phyloP scores from a whole-genome alignment of 306 rosid species.

The Vicia faba region DNA sequence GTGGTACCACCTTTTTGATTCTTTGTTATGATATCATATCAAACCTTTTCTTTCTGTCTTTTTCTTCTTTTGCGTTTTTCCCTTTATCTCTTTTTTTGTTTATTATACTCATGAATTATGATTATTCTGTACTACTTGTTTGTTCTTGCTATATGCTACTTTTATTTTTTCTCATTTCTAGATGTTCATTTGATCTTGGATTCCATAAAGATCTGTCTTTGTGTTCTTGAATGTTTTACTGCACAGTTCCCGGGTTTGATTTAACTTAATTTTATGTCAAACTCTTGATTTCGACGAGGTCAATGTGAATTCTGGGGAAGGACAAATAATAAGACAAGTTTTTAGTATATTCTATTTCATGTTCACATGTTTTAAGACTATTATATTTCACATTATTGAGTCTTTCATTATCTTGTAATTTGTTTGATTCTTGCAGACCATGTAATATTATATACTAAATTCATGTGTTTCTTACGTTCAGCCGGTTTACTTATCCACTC shows the following conservation, averaged over 20 bases:
- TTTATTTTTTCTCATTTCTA: conserved; percentile 15
- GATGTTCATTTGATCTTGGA: conserved; percentile 15
- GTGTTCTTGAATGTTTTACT: conserved; percentile 22
- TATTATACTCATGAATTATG: conserved; percentile 15
- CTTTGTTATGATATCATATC: conserved; percentile 48
- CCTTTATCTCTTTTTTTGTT: conserved; percentile 43
- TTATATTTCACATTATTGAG: conserved; percentile 25
- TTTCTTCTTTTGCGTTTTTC: conserved; percentile 62
- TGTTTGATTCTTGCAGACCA: conserved; percentile 40
- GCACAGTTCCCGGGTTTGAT: conserved; percentile 17
- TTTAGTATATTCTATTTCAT: conserved; percentile 51
- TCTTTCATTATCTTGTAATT: not conserved
- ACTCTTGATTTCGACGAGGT: conserved; percentile 44
- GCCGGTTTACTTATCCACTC: conserved; percentile 48
- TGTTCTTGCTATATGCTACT: not conserved
- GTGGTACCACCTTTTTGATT: conserved; percentile 34
- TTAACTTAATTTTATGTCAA: conserved; percentile 34
- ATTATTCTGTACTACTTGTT: conserved; percentile 26
- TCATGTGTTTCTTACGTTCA: conserved; percentile 55
- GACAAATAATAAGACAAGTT: conserved; percentile 36
- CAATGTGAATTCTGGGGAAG: conserved; percentile 52
- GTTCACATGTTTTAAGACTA: conserved; percentile 50
- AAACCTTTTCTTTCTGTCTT: conserved; percentile 51
- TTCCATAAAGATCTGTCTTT: conserved; percentile 35
- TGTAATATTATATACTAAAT: conserved; percentile 43